A percentile compares a stretch with the other conserved stretches of the same genome.
These are phyloP conservation scores for Anthracocystis walkeri DNA, from an alignment of 1,284 basidiomycete genomes.

Conservation along the genomic window DNA sequence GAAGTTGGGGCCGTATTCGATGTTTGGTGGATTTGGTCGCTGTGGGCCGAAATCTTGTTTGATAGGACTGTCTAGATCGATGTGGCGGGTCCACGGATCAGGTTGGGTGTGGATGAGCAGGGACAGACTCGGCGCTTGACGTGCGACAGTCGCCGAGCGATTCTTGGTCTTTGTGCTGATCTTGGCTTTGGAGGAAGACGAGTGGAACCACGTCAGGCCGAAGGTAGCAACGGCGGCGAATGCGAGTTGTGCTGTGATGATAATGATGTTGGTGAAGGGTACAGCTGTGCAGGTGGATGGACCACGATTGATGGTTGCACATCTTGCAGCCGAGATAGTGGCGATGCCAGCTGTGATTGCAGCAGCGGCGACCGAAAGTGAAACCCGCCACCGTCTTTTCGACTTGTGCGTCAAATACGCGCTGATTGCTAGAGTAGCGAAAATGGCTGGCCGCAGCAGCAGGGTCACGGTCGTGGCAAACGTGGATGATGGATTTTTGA, in stretches of 20 bases:
- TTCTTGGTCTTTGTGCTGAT: background rate
- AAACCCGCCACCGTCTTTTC: background rate
- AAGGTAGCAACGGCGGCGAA: constrained; percentile 8
- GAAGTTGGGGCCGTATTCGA: constrained; percentile 15
- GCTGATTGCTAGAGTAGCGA: constrained; percentile 3
- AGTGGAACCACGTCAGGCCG: background rate
- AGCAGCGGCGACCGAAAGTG: background rate
- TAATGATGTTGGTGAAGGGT: constrained; percentile 4
- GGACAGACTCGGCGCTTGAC: constrained; percentile 23
- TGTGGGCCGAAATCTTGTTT: constrained; percentile 1
- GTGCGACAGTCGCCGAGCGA: constrained; percentile 1
- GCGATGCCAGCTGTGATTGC: background rate
- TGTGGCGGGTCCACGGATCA: constrained; percentile 22
- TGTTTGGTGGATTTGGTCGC: background rate
- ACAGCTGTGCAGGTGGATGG: background rate
- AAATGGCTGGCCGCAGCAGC: background rate
- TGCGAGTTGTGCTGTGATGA: constrained; percentile 3
- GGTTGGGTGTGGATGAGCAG: constrained; percentile 36
- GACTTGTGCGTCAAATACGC: background rate
- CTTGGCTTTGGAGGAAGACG: background rate
- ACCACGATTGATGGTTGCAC: background rate
- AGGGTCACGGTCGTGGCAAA: constrained; percentile 8
- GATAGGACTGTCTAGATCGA: constrained; percentile 15
- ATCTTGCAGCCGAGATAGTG: background rate
- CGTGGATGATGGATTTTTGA: background rate